A percentile compares a stretch with the other conserved stretches of the same genome.
phyloP scores from a whole-genome alignment of 169 alveolate species.

The Babesia sp. region DNA sequence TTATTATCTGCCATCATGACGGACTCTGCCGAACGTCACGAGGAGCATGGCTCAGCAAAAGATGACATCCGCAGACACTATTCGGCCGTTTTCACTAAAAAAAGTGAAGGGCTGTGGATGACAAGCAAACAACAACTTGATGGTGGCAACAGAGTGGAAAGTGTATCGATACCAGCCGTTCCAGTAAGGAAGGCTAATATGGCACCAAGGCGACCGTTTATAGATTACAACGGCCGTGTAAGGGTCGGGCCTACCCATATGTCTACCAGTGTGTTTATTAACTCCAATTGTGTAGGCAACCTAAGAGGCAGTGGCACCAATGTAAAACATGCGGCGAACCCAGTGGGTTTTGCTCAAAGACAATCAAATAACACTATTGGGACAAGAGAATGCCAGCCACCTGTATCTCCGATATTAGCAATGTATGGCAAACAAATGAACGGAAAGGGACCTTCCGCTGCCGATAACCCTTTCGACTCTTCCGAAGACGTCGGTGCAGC shows the following conservation, averaged over 20 bases:
- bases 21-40: too few relatives aligned
- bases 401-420: not conserved
- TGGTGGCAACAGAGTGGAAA: not conserved
- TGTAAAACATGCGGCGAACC: not conserved
- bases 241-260: not conserved
- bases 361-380: not conserved
- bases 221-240: not conserved
- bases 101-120: not conserved
- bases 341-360: not conserved
- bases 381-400: not conserved
- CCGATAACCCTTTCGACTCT: slow-evolving; percentile 29
- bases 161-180: not conserved
- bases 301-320: not conserved
- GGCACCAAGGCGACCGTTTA: not conserved
- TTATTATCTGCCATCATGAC: too few relatives aligned
- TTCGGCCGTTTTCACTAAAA: not conserved
- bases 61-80: too few relatives aligned
- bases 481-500: not conserved
- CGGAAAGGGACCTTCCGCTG: not conserved
- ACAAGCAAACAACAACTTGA: not conserved
- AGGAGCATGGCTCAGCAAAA: too few relatives aligned
- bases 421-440: not conserved
- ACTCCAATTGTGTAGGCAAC: not conserved
- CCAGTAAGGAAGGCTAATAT: not conserved
- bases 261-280: not conserved